Percentiles rank a stretch among this genome's conserved stretches.
phyloP scores from a whole-genome alignment of 768 basidiomycete species.

The Lactarius hengduanensis region DNA sequence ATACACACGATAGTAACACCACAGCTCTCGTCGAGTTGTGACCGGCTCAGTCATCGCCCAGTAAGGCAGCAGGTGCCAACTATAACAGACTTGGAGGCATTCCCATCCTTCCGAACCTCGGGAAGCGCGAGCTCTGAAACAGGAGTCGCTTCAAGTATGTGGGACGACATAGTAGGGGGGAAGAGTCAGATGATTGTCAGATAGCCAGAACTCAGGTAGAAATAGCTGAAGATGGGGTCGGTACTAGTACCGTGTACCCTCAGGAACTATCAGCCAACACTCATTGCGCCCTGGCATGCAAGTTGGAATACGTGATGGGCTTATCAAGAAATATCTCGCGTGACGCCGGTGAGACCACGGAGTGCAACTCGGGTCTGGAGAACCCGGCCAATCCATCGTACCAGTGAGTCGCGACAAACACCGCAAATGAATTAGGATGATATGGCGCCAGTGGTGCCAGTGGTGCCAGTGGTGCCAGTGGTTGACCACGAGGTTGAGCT shows the following conservation, averaged over 20 bases:
- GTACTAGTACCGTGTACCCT: neutral
- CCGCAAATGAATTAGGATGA: no score
- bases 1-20: constrained; percentile 73
- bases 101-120: neutral
- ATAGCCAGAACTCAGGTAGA: neutral
- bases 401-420: no score
- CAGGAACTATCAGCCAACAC: neutral
- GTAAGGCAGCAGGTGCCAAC: constrained; percentile 29
- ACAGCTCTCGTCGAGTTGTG: constrained; percentile 70
- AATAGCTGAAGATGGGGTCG: neutral
- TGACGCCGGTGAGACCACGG: neutral
- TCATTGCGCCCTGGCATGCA: neutral
- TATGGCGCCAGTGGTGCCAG: no score
- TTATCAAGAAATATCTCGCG: neutral
- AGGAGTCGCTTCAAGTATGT: neutral
- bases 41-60: constrained; percentile 52
- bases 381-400: no score
- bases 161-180: neutral
- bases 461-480: no score
- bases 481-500: no score
- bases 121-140: neutral
- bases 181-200: neutral
- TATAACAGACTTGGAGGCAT: neutral
- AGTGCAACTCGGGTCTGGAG: neutral
- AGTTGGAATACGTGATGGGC: neutral